phyloP scores from a whole-genome alignment of 140 eudicot species.

The Stevia rebaudiana region DNA sequence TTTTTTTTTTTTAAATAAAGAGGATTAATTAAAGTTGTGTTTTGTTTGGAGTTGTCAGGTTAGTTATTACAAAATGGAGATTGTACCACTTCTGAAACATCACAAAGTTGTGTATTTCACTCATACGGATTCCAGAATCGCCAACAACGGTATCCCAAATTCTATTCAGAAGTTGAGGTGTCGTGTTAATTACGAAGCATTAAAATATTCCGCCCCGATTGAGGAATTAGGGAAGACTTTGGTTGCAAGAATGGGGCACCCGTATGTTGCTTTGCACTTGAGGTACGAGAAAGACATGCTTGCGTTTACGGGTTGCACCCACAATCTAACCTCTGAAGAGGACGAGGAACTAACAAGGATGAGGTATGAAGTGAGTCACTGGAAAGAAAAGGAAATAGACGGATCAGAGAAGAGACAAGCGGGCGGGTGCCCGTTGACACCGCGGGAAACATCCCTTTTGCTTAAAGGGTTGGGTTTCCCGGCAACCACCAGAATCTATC shows the following conservation, averaged over 20 bases:
- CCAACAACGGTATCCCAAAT: constrained; percentile 75
- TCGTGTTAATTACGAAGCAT: constrained; percentile 77
- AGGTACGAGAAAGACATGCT: constrained; percentile 99
- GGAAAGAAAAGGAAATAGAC: constrained; percentile 97
- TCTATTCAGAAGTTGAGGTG: constrained; percentile 89
- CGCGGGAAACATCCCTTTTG: constrained; percentile 82
- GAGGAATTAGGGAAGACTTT: constrained; percentile 72
- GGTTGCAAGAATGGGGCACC: constrained; percentile 83
- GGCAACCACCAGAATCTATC: constrained; percentile 62
- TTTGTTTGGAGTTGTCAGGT: constrained; percentile 43
- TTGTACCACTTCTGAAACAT: constrained; percentile 90
- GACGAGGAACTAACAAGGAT: constrained; percentile 76
- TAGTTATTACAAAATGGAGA: constrained; percentile 75
- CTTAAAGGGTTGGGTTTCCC: constrained; percentile 77
- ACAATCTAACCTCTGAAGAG: constrained; percentile 75
- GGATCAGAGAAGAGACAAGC: constrained; percentile 68
- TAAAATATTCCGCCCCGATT: constrained; percentile 77
- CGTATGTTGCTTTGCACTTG: constrained; percentile 86
- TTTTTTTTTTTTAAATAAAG: not conserved
- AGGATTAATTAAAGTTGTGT: too few relatives aligned
- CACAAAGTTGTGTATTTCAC: constrained; percentile 93
- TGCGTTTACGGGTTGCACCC: constrained; percentile 97
- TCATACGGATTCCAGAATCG: constrained; percentile 91
- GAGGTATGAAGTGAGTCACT: constrained; percentile 89
- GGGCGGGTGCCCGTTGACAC: constrained; percentile 98